Base-by-base conservation (phyloP, 352 stramenopile genomes). In the Heterotrichella gracilis region DNA sequence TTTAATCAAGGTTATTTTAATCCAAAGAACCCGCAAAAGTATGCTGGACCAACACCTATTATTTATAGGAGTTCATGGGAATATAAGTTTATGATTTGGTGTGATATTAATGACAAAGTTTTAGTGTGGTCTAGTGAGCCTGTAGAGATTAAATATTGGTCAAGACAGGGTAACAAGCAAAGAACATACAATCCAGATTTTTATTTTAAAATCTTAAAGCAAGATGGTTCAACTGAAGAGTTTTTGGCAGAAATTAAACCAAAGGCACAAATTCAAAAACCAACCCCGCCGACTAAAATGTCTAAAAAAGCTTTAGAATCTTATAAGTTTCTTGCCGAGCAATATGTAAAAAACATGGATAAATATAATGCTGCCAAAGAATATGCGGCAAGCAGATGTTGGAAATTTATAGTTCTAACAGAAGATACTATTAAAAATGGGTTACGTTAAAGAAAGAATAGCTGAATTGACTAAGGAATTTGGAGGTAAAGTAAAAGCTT, bases 1-100 rank as follows among this genome's bases (percentile, higher is more conserved):
- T 66, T 66, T 66, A 66, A 66, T 66, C 21, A 66, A 24, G 21
- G 41, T 66, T 22, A 66, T 66, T 22, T 66, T 66, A n/a, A 53
- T 17, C 32, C 32, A 9, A 53, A 53, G 32, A 53, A 53, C n/a
- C 32, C 32, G 32, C 9, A 53, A 53, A 53, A 53, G 32, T 53
- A 53, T 53, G n/a, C n/a, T 17, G 32, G 32, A 17, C 9, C 9
- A 17, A 53, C n/a, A 53, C 9, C 9, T 53, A 53, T 53, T n/a
- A 53, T 53, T 53, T 53, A 53, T 53, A 53, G 32, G n/a, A 17
- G 9, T 17, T 53, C 32, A n/a, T 53, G 32, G 32, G 32, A 53
- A 53, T 53, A 53, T 53, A 9, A n/a, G 9, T 53, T 53, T 53
- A 17, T 9, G 9, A 53, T n/a, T 17, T 53, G n/a, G 9, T 53